Evolutionary conservation across 495 filamentous ascomycete genomes (phyloP), one percentile per base, ranked within the genome.

Genomic region (Cetradonia linearis): DNA sequence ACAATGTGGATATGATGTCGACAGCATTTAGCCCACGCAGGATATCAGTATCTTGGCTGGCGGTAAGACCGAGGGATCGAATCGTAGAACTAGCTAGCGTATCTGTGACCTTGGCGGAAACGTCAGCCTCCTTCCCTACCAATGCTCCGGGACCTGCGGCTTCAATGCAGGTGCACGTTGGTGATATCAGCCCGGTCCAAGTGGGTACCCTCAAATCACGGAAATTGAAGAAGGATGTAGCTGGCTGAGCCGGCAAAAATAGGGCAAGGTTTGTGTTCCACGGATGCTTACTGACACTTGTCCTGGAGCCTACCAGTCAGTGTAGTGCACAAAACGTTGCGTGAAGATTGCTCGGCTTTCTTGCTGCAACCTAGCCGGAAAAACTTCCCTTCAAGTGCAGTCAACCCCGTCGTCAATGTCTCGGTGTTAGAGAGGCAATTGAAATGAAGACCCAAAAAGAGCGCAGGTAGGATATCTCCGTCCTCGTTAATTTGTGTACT

Each of bases 201-300:
- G 49, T 36, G 49, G n/a, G 14, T 53, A 53, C 10, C 49, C 49
- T 53, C 49, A 20, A 46, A n/a, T 31, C 9, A 53, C 8, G 6
- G n/a, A 53, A 13, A 36, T 53, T 13, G 3, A 30, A 34, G 33
- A 23, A 8, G 49, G 31, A 20, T 53, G 49, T 34, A 18, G 49
- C 49, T 53, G 49, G 49, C 30, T 53, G 30, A 53, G 49, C 30
- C 30, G 2, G 30, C 31, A 34, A 54, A 11, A 33, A 54, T 36
- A 54, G 2, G 18, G 30, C 0, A 1, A 25, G 30, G 20, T 18
- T 34, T 31, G 6, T 13, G 9, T 34, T 34, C 9, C 11, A 23
- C 50, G 50, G 50, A 54, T 34, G 50, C 9, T 54, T 54, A 54
- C 50, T 30, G 50, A 54, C 33, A 36, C 50, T 31, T 31, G 28